Conservation (phyloP, 371 early-diverging fungal species). For the Mortierella sp. region DNA sequence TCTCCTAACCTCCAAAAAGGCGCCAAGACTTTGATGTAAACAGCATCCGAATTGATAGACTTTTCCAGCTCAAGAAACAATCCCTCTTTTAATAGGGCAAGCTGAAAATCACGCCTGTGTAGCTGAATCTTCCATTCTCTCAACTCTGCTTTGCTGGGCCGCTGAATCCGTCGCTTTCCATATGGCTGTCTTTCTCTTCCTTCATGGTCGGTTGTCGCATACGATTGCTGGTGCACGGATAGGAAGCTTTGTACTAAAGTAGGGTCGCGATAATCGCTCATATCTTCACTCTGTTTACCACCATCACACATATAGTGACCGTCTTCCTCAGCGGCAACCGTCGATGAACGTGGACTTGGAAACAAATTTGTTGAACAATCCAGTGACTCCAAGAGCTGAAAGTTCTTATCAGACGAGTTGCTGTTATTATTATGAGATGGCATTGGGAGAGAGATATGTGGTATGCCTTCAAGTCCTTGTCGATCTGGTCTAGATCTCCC, state of each 20-base stretch:
- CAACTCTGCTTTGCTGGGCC: constrained; percentile 29
- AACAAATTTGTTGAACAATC: constrained; percentile 32
- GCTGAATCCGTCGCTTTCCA: not conserved
- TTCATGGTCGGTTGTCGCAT: not conserved
- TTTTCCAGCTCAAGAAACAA: constrained; percentile 61
- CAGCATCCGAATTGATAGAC: constrained; percentile 47
- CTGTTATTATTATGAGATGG: not conserved
- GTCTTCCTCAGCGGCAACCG: not conserved
- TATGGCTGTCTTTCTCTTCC: constrained; percentile 6
- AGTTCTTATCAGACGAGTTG: not conserved
- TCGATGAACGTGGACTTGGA: constrained; percentile 18
- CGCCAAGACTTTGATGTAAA: constrained; percentile 62
- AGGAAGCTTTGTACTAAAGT: too few relatives aligned
- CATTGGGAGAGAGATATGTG: constrained; percentile 21
- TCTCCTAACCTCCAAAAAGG: constrained; percentile 60
- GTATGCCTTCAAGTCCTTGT: not conserved
- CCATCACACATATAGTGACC: too few relatives aligned
- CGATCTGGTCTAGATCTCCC: not conserved
- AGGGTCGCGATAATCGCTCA: too few relatives aligned
- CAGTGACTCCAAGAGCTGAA: constrained; percentile 16
- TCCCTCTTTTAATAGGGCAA: constrained; percentile 55
- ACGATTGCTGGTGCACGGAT: too few relatives aligned
- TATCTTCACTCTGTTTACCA: too few relatives aligned
- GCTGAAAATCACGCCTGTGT: constrained; percentile 47
- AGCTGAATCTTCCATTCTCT: constrained; percentile 39